Percentiles rank a stretch among this genome's conserved stretches.
phyloP scores from a whole-genome alignment of 495 filamentous ascomycete genomes.

The Tuber borchii region DNA sequence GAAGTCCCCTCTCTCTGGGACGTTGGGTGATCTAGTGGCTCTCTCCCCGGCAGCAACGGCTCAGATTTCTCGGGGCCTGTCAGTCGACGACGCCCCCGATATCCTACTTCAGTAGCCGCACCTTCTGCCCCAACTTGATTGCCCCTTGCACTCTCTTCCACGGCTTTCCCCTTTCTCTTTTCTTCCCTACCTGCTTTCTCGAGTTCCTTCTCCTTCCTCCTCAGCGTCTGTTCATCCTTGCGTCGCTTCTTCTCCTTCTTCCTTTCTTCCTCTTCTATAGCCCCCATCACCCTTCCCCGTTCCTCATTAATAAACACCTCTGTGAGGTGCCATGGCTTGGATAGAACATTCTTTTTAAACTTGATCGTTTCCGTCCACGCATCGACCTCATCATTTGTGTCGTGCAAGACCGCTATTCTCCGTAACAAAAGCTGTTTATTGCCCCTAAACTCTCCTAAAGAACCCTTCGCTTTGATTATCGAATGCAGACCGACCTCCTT shows the following conservation, averaged over 20 bases:
- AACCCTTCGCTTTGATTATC: constrained; percentile 72
- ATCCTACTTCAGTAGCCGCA: constrained; percentile 1
- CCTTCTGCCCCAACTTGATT: background rate
- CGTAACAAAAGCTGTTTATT: constrained; percentile 58
- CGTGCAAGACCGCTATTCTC: constrained; percentile 53
- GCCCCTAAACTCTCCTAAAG: constrained; percentile 56
- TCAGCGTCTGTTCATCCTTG: constrained; percentile 44
- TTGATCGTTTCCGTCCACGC: constrained; percentile 64
- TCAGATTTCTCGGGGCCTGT: background rate
- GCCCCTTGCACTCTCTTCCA: background rate
- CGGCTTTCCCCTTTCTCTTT: constrained; percentile 19
- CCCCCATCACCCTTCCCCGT: constrained; percentile 48
- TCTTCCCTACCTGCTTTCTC: constrained; percentile 17
- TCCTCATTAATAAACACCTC: constrained; percentile 52
- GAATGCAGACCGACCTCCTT: constrained; percentile 56
- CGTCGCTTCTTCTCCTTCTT: constrained; percentile 45
- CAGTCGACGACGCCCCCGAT: constrained; percentile 13
- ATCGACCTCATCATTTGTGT: constrained; percentile 67
- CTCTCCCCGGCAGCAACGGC: background rate
- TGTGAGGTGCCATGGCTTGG: constrained; percentile 60
- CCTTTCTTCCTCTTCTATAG: constrained; percentile 43
- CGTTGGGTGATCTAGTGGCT: background rate
- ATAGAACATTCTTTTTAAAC: constrained; percentile 60
- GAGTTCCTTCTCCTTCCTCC: constrained; percentile 41
- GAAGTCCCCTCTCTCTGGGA: background rate